phyloP scores from a whole-genome alignment of 257 asterid genomes.

The Lantana camara region DNA sequence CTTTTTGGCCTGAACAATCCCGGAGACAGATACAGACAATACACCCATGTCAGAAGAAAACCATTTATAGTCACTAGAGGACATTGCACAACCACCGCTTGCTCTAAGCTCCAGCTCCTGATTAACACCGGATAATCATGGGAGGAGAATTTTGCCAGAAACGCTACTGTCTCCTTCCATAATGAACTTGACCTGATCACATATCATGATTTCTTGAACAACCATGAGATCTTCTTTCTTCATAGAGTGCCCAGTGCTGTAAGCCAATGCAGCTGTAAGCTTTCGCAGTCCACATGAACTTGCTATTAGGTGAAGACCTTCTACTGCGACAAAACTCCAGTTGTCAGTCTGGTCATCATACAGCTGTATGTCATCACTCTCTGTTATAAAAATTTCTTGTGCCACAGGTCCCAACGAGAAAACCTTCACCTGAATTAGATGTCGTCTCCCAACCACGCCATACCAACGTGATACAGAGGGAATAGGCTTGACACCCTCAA shows the following conservation, averaged over 20 bases:
- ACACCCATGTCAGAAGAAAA: slow-evolving; percentile 69
- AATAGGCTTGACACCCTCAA: slow-evolving; percentile 51
- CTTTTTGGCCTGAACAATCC: slow-evolving; percentile 72
- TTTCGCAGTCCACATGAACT: slow-evolving; percentile 73
- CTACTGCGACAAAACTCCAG: slow-evolving; percentile 71
- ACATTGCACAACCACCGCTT: slow-evolving; percentile 86
- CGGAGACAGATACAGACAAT: slow-evolving; percentile 83
- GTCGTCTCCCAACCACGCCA: slow-evolving; percentile 66
- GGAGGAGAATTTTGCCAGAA: slow-evolving; percentile 58
- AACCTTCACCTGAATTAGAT: slow-evolving; percentile 69
- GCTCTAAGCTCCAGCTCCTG: slow-evolving; percentile 87
- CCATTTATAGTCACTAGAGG: slow-evolving; percentile 86
- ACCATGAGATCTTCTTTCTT: slow-evolving; percentile 73
- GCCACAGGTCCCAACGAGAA: slow-evolving; percentile 67
- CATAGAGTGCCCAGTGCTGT: slow-evolving; percentile 50
- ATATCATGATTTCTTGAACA: slow-evolving; percentile 90
- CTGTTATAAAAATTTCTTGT: slow-evolving; percentile 72
- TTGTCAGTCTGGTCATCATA: slow-evolving; percentile 52
- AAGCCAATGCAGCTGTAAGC: slow-evolving; percentile 70
- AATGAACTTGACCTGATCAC: slow-evolving; percentile 73
- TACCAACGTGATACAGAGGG: slow-evolving; percentile 80
- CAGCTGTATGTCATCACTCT: slow-evolving; percentile 63
- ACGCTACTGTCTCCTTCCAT: slow-evolving; percentile 37
- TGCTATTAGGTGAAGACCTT: slow-evolving; percentile 50
- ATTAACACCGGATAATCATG: slow-evolving; percentile 79